phyloP scores from a whole-genome alignment of 2,329 filamentous ascomycete genomes.

The Didymella exigua region DNA sequence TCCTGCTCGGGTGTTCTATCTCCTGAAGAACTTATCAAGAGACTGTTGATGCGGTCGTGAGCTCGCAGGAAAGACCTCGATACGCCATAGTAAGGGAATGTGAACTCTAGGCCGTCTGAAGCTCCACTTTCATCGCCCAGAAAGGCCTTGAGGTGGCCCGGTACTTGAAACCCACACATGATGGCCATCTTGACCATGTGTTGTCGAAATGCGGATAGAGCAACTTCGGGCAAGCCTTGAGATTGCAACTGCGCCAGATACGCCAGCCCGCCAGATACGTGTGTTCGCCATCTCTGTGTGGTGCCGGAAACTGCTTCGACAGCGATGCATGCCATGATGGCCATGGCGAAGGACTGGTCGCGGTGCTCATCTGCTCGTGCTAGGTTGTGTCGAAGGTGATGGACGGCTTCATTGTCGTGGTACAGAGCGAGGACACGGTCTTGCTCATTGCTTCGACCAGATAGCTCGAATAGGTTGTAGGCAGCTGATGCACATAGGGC shows the following conservation, averaged over 20 bases:
- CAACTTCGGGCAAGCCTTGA: slow-evolving; percentile 8
- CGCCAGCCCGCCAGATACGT: slow-evolving; percentile 17
- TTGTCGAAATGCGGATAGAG: slow-evolving; percentile 14
- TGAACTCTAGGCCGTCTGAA: slow-evolving; percentile 16
- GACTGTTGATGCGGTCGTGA: slow-evolving; percentile 10
- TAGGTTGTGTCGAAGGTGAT: slow-evolving; percentile 18
- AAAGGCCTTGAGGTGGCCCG: slow-evolving; percentile 9
- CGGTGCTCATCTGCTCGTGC: slow-evolving; percentile 11
- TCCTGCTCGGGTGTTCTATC: not conserved
- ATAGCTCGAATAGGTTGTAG: slow-evolving; percentile 18
- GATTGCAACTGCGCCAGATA: slow-evolving; percentile 16
- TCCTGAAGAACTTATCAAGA: not conserved
- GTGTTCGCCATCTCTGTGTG: slow-evolving; percentile 20
- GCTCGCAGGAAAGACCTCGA: slow-evolving; percentile 14
- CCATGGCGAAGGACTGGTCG: slow-evolving; percentile 21
- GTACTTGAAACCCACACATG: slow-evolving; percentile 11
- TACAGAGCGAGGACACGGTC: slow-evolving; percentile 15
- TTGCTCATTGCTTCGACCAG: slow-evolving; percentile 9
- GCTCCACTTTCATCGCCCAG: slow-evolving; percentile 12
- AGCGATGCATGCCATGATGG: slow-evolving; percentile 21
- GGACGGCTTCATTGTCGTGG: slow-evolving; percentile 17
- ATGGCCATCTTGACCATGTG: slow-evolving; percentile 23
- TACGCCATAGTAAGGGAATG: slow-evolving; percentile 17
- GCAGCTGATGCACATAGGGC: slow-evolving; percentile 19
- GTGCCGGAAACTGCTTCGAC: slow-evolving; percentile 19